phyloP scores from a whole-genome alignment of 1,284 basidiomycete genomes.

The Tylopilus orsonianus region DNA sequence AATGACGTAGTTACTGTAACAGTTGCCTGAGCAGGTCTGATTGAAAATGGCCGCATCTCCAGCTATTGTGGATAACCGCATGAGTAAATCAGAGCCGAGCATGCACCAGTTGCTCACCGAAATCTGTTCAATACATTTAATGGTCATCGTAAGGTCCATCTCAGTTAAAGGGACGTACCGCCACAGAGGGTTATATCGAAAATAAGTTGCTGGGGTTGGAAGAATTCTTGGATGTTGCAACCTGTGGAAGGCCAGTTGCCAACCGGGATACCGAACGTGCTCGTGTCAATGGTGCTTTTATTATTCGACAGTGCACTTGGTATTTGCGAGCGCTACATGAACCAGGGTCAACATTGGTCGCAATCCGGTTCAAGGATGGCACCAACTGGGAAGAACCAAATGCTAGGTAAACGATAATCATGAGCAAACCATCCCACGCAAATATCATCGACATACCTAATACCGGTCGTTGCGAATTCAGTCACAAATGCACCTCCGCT shows the following conservation, averaged over 20 bases:
- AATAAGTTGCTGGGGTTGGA: conserved; percentile 65
- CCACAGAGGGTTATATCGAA: conserved; percentile 79
- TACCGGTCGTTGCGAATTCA: conserved; percentile 62
- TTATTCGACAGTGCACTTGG: conserved; percentile 56
- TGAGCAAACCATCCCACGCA: neutral
- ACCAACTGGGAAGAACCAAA: conserved; percentile 74
- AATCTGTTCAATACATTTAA: conserved; percentile 30
- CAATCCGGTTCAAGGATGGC: neutral
- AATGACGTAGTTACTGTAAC: conserved; percentile 76
- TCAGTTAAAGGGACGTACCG: conserved; percentile 22
- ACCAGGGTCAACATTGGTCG: conserved; percentile 3
- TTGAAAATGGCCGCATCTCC: conserved; percentile 53
- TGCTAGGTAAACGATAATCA: conserved; percentile 35
- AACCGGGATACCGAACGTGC: conserved; percentile 62
- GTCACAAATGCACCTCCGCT: conserved; percentile 75
- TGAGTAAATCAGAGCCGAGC: neutral
- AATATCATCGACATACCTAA: conserved; percentile 48
- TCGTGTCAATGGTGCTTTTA: conserved; percentile 58
- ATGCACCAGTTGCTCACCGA: conserved; percentile 39
- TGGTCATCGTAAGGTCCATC: conserved; percentile 6
- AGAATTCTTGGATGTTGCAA: conserved; percentile 62
- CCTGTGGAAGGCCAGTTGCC: conserved; percentile 64
- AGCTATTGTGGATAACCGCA: conserved; percentile 29
- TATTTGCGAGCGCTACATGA: conserved; percentile 51
- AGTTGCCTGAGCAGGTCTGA: conserved; percentile 63